Conservation (phyloP, 2,329 filamentous ascomycete genomes). For the Penicillium sumatraense region DNA sequence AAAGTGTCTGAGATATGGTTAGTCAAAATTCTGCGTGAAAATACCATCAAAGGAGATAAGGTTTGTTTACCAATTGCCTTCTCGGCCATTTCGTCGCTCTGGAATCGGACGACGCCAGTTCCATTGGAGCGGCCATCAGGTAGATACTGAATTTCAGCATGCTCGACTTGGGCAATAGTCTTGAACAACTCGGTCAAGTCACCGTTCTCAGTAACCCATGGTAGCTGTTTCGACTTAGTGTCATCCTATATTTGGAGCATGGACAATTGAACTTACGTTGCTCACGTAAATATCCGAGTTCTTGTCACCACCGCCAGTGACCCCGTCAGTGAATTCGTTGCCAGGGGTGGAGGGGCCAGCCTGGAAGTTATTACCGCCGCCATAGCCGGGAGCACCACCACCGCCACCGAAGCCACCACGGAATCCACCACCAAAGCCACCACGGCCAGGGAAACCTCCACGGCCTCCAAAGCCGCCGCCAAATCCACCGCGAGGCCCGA, state of each 20-base stretch:
- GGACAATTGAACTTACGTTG: conserved; percentile 71
- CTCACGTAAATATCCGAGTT: conserved; percentile 90
- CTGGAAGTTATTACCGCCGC: conserved; percentile 47
- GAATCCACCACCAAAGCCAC: conserved; percentile 60
- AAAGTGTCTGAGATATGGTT: conserved; percentile 71
- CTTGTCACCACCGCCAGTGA: conserved; percentile 82
- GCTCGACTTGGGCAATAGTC: conserved; percentile 96
- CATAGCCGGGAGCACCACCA: conserved; percentile 54
- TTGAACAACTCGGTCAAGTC: conserved; percentile 95
- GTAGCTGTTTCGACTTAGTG: conserved; percentile 65
- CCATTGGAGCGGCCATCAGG: conserved; percentile 93
- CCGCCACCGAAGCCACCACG: conserved; percentile 43
- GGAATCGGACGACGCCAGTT: conserved; percentile 95
- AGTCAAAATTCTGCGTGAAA: conserved; percentile 29
- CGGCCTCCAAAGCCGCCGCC: conserved; percentile 64
- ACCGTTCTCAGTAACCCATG: conserved; percentile 98
- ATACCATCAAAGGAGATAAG: background rate
- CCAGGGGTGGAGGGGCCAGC: conserved; percentile 59
- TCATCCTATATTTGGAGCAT: background rate
- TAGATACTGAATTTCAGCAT: conserved; percentile 99
- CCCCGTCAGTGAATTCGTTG: conserved; percentile 93
- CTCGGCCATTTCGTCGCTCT: conserved; percentile 79
- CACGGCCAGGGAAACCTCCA: conserved; percentile 48
- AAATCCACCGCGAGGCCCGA: conserved; percentile 59
- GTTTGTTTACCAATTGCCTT: conserved; percentile 73